Evolutionary conservation across 805 yeast genomes (phyloP), one percentile per base, ranked within the genome.

Genomic region (Monosporozyma siamensis): DNA sequence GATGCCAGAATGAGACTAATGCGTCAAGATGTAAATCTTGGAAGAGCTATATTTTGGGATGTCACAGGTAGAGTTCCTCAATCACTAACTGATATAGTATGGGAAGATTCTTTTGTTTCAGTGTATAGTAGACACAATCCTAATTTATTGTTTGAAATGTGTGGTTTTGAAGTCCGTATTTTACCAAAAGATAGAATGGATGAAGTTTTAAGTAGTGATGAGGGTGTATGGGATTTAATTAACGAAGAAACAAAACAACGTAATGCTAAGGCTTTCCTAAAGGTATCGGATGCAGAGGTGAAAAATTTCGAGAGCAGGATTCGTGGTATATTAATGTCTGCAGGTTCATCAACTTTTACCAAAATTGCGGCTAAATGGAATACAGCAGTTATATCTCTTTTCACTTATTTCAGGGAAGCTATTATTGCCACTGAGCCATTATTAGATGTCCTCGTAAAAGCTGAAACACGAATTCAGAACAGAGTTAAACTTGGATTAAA

Each of bases 351-450:
- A 0, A 86, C 99, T 0, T 92, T 92, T 61, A 83, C 96, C 0
- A 92, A 88, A 58, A 82, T 89, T 44, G 95, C 95, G 2, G 80
- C 89, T 31, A 87, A 87, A 55, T 92, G 99, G 99, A 92, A 92
- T 56, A 86, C 96, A 2, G 88, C 95, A 0, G 66, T 92, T 41
- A 75, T 89, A 40, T 74, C 97, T 0, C 65, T 92, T 27, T 89
- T 88, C 54, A 77, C 96, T 0, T 92, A 92, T 56, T 92, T 76
- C 56, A 73, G 99, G 51, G 99, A 92, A 59, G 97, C 98, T 1
- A 86, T 84, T 6, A 79, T 89, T 7, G 72, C 90, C 0, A 88
- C 98, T 0, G 86, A 81, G 41, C 56, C 81, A 4, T 65, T 92
- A 26, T 67, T 92, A 9, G 96, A 89, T 58, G 69, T 78, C 3